These are phyloP conservation scores for Penicillium occitanis DNA, from an alignment of 2,329 filamentous ascomycete genomes.

Conservation along the genomic window DNA sequence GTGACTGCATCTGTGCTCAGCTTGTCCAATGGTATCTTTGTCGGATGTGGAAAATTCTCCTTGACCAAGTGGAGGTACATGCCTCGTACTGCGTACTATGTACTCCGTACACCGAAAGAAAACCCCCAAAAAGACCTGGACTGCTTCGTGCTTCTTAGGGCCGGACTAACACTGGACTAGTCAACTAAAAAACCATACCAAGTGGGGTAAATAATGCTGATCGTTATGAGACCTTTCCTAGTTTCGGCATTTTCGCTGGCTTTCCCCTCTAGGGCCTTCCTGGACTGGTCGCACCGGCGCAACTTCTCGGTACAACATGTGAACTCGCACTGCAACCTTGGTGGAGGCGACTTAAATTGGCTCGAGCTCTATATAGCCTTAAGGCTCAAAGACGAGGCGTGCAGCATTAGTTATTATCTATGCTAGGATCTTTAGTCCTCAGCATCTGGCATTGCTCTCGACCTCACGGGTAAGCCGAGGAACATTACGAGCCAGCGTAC, in stretches of 20 bases:
- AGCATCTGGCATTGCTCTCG: not conserved
- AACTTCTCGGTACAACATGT: conserved; percentile 14
- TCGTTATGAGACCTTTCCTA: conserved; percentile 17
- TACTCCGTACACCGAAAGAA: not conserved
- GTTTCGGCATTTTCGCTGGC: conserved; percentile 16
- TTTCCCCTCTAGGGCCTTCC: not conserved
- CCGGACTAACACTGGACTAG: not conserved
- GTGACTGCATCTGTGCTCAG: conserved; percentile 8
- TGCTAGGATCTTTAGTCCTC: not conserved
- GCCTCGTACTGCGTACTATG: not conserved
- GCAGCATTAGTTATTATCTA: not conserved
- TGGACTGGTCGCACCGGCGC: not conserved
- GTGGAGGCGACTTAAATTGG: conserved; percentile 15
- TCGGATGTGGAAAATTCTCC: not conserved
- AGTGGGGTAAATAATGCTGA: conserved; percentile 13
- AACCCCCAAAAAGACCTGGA: not conserved
- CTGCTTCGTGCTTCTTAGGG: not conserved
- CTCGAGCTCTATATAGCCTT: conserved; percentile 1
- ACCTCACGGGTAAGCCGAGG: not conserved
- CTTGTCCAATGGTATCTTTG: not conserved
- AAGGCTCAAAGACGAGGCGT: not conserved
- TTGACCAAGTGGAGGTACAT: conserved; percentile 10
- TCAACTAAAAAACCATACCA: not conserved
- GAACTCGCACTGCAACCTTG: conserved; percentile 18
- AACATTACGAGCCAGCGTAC: not conserved